These are phyloP conservation scores for Aspergillus nidulans DNA, from an alignment of 495 filamentous ascomycete genomes.

Conservation along the genomic window DNA sequence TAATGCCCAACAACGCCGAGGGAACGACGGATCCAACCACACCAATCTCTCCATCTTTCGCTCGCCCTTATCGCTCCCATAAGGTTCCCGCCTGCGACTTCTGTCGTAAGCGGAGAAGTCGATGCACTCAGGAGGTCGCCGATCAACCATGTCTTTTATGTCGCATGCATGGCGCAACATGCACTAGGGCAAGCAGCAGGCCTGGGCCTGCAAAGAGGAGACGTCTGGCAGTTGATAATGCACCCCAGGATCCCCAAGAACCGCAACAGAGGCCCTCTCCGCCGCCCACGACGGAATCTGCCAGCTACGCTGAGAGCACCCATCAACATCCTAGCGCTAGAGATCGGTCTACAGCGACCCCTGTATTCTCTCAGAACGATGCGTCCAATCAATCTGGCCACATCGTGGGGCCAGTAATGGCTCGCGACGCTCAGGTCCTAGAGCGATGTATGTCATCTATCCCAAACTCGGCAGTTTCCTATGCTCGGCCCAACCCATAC, in stretches of 20 bases:
- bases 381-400: conserved; percentile 3
- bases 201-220: neutral
- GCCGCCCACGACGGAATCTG: neutral
- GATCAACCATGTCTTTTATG: conserved; percentile 9
- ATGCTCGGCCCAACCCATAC: conserved; percentile 7
- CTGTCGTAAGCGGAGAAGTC: conserved; percentile 9
- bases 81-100: conserved; percentile 8
- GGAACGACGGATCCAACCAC: neutral
- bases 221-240: neutral
- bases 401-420: conserved; percentile 3
- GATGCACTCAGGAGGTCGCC: conserved; percentile 4
- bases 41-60: neutral
- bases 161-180: conserved; percentile 6
- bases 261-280: neutral
- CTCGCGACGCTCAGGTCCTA: conserved; percentile 6
- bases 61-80: conserved; percentile 7
- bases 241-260: neutral
- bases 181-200: neutral
- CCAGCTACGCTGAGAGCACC: too few species aligned
- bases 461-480: neutral
- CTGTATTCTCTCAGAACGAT: neutral
- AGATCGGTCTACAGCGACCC: neutral
- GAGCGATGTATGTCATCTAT: conserved; percentile 6
- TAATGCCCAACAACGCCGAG: neutral
- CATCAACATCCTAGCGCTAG: too few species aligned